Conservation (phyloP, 1,284 basidiomycete species). For the Sanguinoderma infundibulare region DNA sequence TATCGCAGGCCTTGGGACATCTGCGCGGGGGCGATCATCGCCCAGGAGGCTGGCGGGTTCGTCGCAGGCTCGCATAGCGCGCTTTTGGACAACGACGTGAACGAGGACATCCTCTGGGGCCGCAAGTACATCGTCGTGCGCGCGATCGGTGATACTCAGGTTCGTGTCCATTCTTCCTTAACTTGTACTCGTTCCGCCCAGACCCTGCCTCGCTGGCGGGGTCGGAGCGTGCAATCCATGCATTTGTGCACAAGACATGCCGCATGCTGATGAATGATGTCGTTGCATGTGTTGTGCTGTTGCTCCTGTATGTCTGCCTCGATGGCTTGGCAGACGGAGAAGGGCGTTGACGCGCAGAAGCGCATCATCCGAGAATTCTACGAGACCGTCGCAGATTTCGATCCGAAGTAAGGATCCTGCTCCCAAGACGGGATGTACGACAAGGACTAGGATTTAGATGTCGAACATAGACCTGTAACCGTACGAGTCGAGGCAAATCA, state of each 20-base stretch:
- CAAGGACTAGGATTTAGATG: neutral
- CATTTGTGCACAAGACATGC: neutral
- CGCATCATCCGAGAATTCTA: constrained; percentile 88
- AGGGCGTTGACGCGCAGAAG: constrained; percentile 73
- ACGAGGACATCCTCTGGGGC: constrained; percentile 76
- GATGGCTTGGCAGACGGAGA: constrained; percentile 54
- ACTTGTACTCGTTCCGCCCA: neutral
- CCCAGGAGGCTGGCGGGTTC: constrained; percentile 86
- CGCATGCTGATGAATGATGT: neutral
- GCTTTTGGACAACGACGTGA: constrained; percentile 55
- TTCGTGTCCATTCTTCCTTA: constrained; percentile 34
- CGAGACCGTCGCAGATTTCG: constrained; percentile 76
- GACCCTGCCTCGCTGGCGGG: neutral
- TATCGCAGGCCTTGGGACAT: constrained; percentile 85
- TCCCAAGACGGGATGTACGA: constrained; percentile 47
- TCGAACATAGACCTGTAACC: neutral
- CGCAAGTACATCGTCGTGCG: constrained; percentile 88
- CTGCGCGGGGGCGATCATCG: constrained; percentile 92
- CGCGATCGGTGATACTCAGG: constrained; percentile 62
- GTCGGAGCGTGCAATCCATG: neutral
- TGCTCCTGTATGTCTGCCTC: neutral
- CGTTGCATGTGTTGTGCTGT: neutral
- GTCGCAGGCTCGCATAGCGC: constrained; percentile 71
- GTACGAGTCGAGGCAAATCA: no score
- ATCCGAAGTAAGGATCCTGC: constrained; percentile 52